phyloP scores from a whole-genome alignment of 331 rosid species.

The Rhamnella rubrinervis region DNA sequence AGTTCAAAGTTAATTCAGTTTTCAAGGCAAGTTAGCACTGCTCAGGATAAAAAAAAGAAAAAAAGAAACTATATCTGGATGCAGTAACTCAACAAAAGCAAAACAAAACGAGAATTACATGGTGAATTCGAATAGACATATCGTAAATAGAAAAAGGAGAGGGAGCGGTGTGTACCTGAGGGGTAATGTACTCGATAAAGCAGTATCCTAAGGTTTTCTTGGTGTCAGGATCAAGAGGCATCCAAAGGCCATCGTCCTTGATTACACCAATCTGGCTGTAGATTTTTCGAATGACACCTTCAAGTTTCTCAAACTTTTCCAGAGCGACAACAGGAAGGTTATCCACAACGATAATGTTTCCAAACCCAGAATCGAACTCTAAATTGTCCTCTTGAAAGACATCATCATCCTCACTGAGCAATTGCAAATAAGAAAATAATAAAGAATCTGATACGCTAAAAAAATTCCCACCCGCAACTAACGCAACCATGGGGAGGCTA shows the following conservation, averaged over 20 bases:
- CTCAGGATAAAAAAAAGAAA: background rate
- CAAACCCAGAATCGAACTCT: constrained; percentile 71
- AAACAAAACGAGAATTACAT: background rate
- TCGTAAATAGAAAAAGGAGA: background rate
- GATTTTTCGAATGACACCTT: constrained; percentile 70
- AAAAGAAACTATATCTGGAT: too few species aligned
- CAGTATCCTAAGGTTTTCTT: constrained; percentile 69
- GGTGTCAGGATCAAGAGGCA: constrained; percentile 67
- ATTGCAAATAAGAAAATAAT: background rate
- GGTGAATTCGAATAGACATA: background rate
- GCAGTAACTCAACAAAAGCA: background rate
- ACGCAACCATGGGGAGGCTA: too few species aligned
- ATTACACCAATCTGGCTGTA: constrained; percentile 81
- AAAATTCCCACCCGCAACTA: too few species aligned
- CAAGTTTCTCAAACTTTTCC: constrained; percentile 82
- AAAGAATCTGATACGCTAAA: background rate
- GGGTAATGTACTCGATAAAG: constrained; percentile 78
- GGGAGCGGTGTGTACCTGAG: constrained; percentile 50
- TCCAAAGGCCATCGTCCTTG: constrained; percentile 81
- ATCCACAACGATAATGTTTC: constrained; percentile 73
- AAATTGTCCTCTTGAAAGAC: constrained; percentile 48
- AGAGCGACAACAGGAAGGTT: constrained; percentile 77
- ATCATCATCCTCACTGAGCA: constrained; percentile 70
- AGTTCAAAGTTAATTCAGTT: background rate
- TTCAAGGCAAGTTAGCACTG: background rate